Evolutionary conservation across 805 yeast genomes (phyloP), one percentile per base, ranked within the genome.

Genomic region (Teunomyces atbi): DNA sequence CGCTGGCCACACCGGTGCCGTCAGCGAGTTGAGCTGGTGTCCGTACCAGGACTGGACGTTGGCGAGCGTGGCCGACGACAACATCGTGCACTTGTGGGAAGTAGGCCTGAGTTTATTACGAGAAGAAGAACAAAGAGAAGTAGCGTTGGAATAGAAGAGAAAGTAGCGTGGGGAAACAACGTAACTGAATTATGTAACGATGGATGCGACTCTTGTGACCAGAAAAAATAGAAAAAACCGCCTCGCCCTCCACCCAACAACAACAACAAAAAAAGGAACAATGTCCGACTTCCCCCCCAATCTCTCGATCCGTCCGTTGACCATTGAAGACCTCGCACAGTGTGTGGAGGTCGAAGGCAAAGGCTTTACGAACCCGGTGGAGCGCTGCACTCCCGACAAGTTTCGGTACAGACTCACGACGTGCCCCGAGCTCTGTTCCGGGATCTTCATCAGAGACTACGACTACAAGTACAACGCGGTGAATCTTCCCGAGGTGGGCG

Each of bases 341-440:
- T 82, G 84, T 28, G 57, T 69, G 13, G 77, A 61, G 11, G 73
- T 91, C 35, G 98, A 92, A 63, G 62, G 64, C 5, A 62, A 66
- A 41, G 89, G 95, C 5, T 89, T 91, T 65, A 81, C 86, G 2
- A 81, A 79, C 29, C 60, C 66, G 11, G 39, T 2, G 3, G 96
- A 89, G 68, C 75, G 95, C 47, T 84, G 88, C 37, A 62, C 87
- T 10, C 59, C 58, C n/a, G 89, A 82, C 42, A 83, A 78, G 53
- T 65, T 73, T 45, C 69, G 68, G 52, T 92, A 88, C 70, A 77
- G 97, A 56, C 73, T 92, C 52, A 76, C 76, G 1, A 81, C 72
- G 3, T 91, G 97, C 62, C 98, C 98, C 7, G 99, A 92, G 64
- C 77, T 92, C 47, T 82, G 94, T 53, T 81, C 91, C 5, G 98